Conservation (phyloP, 2,329 filamentous ascomycete genomes). For the Coniella lustricola region DNA sequence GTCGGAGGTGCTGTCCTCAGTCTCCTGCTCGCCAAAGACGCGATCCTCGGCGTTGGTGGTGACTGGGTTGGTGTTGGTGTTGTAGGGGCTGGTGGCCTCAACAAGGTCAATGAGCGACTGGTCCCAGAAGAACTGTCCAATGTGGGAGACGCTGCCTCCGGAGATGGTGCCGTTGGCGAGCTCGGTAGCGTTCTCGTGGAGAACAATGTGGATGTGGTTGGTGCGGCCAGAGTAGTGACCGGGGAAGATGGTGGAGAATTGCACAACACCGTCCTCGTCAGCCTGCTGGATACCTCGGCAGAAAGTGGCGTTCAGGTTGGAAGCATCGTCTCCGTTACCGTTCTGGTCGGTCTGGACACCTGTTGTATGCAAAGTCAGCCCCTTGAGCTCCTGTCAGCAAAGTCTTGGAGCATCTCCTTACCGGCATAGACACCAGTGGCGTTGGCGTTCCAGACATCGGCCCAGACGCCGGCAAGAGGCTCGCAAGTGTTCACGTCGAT, state of each 20-base stretch:
- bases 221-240: constrained; percentile 37
- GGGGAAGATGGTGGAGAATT: constrained; percentile 36
- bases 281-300: constrained; percentile 37
- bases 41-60: constrained; percentile 39
- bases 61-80: constrained; percentile 28
- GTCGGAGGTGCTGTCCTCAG: constrained; percentile 24
- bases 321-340: constrained; percentile 12
- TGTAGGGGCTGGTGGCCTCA: constrained; percentile 6
- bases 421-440: constrained; percentile 35
- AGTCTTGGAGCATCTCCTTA: too few species aligned
- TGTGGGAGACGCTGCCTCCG: constrained; percentile 17
- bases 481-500: constrained; percentile 35
- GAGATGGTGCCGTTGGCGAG: constrained; percentile 43
- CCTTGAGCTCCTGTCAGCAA: too few species aligned
- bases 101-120: constrained; percentile 1
- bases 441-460: constrained; percentile 25
- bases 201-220: constrained; percentile 31
- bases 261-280: constrained; percentile 32
- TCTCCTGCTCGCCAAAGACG: constrained; percentile 33
- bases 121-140: constrained; percentile 12
- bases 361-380: too few species aligned
- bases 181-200: constrained; percentile 23
- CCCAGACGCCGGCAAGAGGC: constrained; percentile 18
- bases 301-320: constrained; percentile 34
- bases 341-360: constrained; percentile 25